A percentile compares a stretch with the other conserved stretches of the same genome.
These are phyloP conservation scores for Pestalotiopsis sp. DNA, from an alignment of 2,329 filamentous ascomycete species.

Conservation along the genomic window DNA sequence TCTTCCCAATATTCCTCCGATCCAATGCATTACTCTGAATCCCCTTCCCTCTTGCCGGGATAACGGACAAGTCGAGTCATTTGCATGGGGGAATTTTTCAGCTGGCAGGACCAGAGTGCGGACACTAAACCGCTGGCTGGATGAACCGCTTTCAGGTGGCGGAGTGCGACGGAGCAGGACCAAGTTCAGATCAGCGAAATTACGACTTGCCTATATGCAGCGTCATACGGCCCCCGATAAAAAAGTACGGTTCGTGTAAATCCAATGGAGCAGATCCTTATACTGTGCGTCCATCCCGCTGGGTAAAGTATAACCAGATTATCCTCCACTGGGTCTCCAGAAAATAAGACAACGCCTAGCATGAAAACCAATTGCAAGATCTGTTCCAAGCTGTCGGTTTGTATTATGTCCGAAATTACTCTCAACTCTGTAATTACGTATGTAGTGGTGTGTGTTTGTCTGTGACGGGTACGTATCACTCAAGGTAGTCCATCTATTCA, in stretches of 20 bases:
- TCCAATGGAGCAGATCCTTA: background rate
- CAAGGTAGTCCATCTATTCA: background rate
- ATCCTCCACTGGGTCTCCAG: background rate
- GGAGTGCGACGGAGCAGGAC: background rate
- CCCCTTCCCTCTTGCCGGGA: background rate
- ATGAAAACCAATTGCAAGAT: background rate
- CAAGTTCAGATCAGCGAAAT: constrained; percentile 1
- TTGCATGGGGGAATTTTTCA: background rate
- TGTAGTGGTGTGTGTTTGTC: too few species aligned
- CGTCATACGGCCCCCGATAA: background rate
- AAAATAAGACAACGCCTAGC: background rate
- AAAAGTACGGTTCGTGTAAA: constrained; percentile 1
- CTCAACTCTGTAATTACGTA: too few species aligned
- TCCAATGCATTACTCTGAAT: background rate
- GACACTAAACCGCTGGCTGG: background rate
- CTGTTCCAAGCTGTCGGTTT: background rate
- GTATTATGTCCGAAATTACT: too few species aligned
- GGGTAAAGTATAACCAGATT: background rate
- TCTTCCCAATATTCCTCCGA: background rate
- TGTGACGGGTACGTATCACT: background rate
- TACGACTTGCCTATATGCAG: constrained; percentile 6
- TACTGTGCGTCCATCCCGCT: background rate
- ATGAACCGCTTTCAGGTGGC: constrained; percentile 1
- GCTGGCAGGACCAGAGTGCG: background rate
- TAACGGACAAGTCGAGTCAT: background rate